A percentile compares a stretch with the other conserved stretches of the same genome.
These are phyloP conservation scores for Hibiscus syriacus DNA, from an alignment of 345 rosid genomes.

Conservation along the genomic window DNA sequence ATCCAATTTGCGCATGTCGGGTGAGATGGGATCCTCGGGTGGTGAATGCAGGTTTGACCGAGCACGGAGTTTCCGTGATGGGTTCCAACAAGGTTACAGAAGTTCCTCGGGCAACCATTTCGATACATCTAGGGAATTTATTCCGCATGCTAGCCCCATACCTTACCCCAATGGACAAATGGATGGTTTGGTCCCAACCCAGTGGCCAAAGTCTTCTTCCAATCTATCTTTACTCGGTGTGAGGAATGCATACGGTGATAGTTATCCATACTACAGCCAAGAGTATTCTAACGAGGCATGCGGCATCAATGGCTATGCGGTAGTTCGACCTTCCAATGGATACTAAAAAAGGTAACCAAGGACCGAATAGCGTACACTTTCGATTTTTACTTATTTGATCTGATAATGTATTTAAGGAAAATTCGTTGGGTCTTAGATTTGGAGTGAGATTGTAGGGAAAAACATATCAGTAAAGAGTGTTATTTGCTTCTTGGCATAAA, in stretches of 20 bases:
- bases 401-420: slow-evolving; percentile 29
- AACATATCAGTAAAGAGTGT: slow-evolving; percentile 36
- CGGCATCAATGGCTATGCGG: slow-evolving; percentile 49
- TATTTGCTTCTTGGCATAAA: slow-evolving; percentile 23
- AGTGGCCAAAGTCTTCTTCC: slow-evolving; percentile 55
- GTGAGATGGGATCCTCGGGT: slow-evolving; percentile 31
- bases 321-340: slow-evolving; percentile 66
- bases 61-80: slow-evolving; percentile 46
- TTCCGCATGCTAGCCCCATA: slow-evolving; percentile 37
- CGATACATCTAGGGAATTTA: slow-evolving; percentile 34
- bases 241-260: slow-evolving; percentile 48
- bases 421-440: slow-evolving; percentile 33
- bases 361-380: slow-evolving; percentile 3
- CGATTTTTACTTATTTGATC: slow-evolving; percentile 15
- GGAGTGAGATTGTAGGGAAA: slow-evolving; percentile 39
- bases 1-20: slow-evolving; percentile 37
- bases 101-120: slow-evolving; percentile 31
- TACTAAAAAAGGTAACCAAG: slow-evolving; percentile 29
- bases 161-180: slow-evolving; percentile 48
- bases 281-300: slow-evolving; percentile 50
- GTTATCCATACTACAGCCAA: slow-evolving; percentile 34
- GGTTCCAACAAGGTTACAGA: slow-evolving; percentile 36
- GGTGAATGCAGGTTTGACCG: slow-evolving; percentile 57
- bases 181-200: slow-evolving; percentile 43
- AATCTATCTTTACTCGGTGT: slow-evolving; percentile 47